Evolutionary conservation across 78 protist species (phyloP), one percentile per base, ranked within the genome.

Genomic region (Dictyostelium capitatum): DNA sequence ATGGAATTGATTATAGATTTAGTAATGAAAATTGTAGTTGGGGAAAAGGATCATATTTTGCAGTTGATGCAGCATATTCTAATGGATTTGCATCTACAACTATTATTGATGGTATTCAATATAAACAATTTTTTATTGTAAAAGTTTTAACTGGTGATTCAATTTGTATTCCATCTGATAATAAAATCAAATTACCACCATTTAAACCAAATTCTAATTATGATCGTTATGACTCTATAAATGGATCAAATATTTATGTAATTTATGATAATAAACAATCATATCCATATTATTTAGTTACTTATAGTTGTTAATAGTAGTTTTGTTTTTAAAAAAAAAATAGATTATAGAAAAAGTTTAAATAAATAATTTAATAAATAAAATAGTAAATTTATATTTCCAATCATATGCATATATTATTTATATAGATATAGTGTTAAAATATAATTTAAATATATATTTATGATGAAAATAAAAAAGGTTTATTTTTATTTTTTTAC

Each of bases 1-100:
- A 2, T 37, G 43, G 43, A 3, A 37, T 37, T 37, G 82, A 75
- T 28, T 51, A 3, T 14, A 75, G 82, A 75, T 75, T 12, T 25
- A 3, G 41, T 19, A 51, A 51, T 41, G 82, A 75, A 0, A n/a
- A 6, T 28, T 75, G 82, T 51, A n/a, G 50, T 12, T 75, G 82
- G 82, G 82, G 82, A 20, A 46, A 46, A 3, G 82, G 82, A 14
- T n/a, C 20, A 9, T 75, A 75, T 28, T 75, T 75, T 75, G 82
- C 82, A 3, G 32, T 47, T 15, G 51, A 75, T 23, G 82, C 82
- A 25, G 23, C 65, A 1, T 75, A 75, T 75, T 28, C 50, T 3
- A 17, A 28, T 19, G 30, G 79, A 3, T 72, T 43, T 5, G 11
- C 20, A 0, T 20, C 5, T 43, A 2, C 8, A 75, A 19, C 15